A percentile compares a stretch with the other conserved stretches of the same genome.
Evolutionary conservation across 306 rosid species (phyloP).

Genomic region (Ziziphus jujuba): DNA sequence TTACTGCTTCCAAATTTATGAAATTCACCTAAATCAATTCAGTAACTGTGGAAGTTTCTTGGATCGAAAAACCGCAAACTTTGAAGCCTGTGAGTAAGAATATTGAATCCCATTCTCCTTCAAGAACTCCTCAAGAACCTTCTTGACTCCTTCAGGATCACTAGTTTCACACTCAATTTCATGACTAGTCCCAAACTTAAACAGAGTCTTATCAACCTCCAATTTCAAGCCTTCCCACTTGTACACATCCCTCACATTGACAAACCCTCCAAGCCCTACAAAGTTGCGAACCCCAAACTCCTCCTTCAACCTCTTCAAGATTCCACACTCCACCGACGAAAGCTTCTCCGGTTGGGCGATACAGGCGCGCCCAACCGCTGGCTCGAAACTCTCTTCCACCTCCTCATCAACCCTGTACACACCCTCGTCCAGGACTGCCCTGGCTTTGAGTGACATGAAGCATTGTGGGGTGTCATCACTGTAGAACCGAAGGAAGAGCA

Average conservation of each 20-base stretch:
- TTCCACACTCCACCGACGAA: constrained; percentile 55
- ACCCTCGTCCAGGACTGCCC: constrained; percentile 65
- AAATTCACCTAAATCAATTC: not conserved
- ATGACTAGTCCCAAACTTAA: constrained; percentile 61
- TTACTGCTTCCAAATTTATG: not conserved
- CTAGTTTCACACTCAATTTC: constrained; percentile 88
- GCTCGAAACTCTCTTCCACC: constrained; percentile 72
- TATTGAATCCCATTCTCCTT: constrained; percentile 60
- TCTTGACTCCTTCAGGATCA: constrained; percentile 71
- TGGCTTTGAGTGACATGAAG: constrained; percentile 66
- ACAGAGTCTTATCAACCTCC: constrained; percentile 82
- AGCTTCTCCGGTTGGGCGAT: constrained; percentile 59
- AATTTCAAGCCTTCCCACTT: constrained; percentile 88
- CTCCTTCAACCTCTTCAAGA: constrained; percentile 62
- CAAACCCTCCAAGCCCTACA: constrained; percentile 78
- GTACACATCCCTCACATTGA: constrained; percentile 72
- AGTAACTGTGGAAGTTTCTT: constrained; percentile 37
- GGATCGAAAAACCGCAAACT: constrained; percentile 60
- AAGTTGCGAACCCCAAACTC: constrained; percentile 64
- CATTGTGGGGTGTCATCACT: constrained; percentile 50
- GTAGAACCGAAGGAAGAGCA: constrained; percentile 73
- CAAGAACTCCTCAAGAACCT: constrained; percentile 70
- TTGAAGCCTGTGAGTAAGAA: constrained; percentile 58
- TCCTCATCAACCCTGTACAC: constrained; percentile 90
- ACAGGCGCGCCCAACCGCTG: constrained; percentile 53